These are phyloP conservation scores for Saccharomycopsis javanensis DNA, from an alignment of 805 yeast species.

Conservation along the genomic window DNA sequence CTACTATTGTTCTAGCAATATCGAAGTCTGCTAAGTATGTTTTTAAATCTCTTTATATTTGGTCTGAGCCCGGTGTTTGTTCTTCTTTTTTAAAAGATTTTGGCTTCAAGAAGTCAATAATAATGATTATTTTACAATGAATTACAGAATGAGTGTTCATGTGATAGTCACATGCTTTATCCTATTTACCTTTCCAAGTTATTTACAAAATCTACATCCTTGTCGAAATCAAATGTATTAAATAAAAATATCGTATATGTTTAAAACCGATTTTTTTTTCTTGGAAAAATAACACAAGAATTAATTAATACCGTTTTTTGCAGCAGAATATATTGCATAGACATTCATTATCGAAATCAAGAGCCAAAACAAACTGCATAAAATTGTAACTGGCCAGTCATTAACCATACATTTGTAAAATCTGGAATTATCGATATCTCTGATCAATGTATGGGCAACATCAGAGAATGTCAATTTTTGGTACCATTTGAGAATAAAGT, in stretches of 20 bases:
- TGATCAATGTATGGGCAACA: neutral
- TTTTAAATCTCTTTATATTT: no score
- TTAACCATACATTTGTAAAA: constrained; percentile 48
- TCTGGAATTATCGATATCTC: neutral
- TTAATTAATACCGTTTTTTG: constrained; percentile 20
- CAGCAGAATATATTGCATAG: constrained; percentile 43
- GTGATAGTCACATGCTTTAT: no score
- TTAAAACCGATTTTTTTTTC: no score
- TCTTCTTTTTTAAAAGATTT: no score
- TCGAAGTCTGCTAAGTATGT: no score
- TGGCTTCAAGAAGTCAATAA: no score
- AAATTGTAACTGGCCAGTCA: constrained; percentile 42
- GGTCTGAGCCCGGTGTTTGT: no score
- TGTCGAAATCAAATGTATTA: neutral
- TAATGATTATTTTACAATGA: no score
- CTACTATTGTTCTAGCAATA: no score
- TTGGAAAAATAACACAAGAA: neutral
- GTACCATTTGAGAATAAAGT: neutral
- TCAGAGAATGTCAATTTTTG: neutral
- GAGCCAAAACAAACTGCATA: constrained; percentile 56
- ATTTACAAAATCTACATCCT: no score
- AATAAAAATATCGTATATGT: neutral
- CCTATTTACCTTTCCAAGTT: no score
- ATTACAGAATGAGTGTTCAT: no score
- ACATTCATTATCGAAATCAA: constrained; percentile 64